Base-by-base conservation (phyloP, 2,329 filamentous ascomycete species). In the Niveomyces coronatus region DNA sequence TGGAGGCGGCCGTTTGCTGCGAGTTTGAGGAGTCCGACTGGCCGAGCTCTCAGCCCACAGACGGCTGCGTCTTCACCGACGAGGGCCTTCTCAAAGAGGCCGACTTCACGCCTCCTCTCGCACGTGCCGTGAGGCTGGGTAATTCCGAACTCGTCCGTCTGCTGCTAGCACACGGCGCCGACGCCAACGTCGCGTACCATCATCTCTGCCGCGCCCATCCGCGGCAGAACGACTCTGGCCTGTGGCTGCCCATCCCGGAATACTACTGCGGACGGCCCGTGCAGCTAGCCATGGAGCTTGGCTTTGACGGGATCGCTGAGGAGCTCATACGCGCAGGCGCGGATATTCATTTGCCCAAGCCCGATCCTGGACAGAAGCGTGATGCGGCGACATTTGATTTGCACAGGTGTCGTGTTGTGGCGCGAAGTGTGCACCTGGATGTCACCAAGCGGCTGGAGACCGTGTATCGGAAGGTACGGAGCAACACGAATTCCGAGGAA, bases 101-200 rank as follows among this genome's bases (percentile, higher is more conserved):
- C 20, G 7, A 35, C 24, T 37, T 30, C 14, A 37, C 35, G n/a
- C 27, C 35, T 11, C 35, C 35, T 31, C 35, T 37, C 27, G 35
- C 27, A 16, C 27, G 35, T 11, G 35, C 35, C n/a, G 27, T 31
- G 18, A 29, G 35, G 17, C 27, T 37, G 5, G 35, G 35, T 8
- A 37, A 37, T 20, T 7, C 24, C 10, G 27, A 31, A 4, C 19
- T 37, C 7, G 35, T 37, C 13, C 27, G 27, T 20, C 18, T 31
- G 35, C 35, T 37, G 5, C 35, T 37, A n/a, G 26, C 27, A 14
- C 27, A 37, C 27, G 35, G 35, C 16, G 35, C 35, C n/a, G 27
- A 37, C 18, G 14, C 35, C 35, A 37, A 37, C 19, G 35, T 31
- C n/a, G 35, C 35, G 15, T 37, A 37, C 19, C 35, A 37, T 13